Conservation (phyloP, 108 stramenopile species). For the Thalassiosira profunda region DNA sequence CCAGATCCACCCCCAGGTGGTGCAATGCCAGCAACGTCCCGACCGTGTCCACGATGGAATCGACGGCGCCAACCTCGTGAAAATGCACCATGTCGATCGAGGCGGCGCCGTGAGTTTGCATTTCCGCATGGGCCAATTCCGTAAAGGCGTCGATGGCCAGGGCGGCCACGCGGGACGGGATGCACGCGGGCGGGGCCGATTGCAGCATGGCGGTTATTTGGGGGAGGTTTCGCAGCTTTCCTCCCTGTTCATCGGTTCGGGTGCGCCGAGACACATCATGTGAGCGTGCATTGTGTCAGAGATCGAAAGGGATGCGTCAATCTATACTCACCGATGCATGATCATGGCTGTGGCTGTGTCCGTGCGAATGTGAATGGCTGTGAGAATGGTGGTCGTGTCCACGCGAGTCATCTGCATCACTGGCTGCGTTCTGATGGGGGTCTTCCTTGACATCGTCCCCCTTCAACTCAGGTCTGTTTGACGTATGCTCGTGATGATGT, state of each 20-base stretch:
- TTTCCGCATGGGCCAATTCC: conserved; percentile 89
- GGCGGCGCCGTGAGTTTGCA: conserved; percentile 80
- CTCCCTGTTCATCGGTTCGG: too few relatives aligned
- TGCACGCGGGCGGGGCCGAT: conserved; percentile 51
- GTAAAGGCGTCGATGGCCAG: conserved; percentile 82
- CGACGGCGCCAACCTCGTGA: conserved; percentile 95
- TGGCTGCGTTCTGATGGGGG: too few relatives aligned
- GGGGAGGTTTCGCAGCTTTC: conserved; percentile 85
- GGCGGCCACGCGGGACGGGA: conserved; percentile 69
- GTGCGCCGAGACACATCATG: too few relatives aligned
- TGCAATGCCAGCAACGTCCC: conserved; percentile 87
- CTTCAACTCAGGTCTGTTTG: too few relatives aligned
- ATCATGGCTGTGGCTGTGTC: conserved; percentile 8
- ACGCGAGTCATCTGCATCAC: too few relatives aligned
- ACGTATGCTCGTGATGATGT: too few relatives aligned
- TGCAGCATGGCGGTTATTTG: conserved; percentile 78
- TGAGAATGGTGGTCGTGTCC: too few relatives aligned
- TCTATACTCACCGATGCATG: too few relatives aligned
- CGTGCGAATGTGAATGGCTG: conserved; percentile 20
- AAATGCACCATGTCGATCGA: conserved; percentile 88
- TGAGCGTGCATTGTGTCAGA: too few relatives aligned
- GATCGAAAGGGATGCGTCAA: too few relatives aligned
- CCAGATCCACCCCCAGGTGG: conserved; percentile 66
- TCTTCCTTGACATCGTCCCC: too few relatives aligned
- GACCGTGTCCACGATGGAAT: conserved; percentile 95